These are phyloP conservation scores for Citrus reticulata DNA, from an alignment of 345 rosid genomes.

Conservation along the genomic window DNA sequence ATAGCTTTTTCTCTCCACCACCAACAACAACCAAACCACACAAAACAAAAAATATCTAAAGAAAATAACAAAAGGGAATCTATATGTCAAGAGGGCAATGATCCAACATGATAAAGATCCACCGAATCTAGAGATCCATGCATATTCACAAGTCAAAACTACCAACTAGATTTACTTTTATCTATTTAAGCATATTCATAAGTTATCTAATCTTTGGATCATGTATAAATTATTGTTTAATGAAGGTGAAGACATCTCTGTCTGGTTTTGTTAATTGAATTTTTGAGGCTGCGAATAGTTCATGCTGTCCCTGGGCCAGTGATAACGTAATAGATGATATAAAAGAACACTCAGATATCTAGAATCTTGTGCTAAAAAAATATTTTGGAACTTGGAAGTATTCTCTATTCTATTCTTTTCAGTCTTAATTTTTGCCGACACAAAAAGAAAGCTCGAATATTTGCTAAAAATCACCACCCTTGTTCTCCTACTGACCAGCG, in stretches of 20 bases:
- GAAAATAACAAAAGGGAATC: too few relatives aligned
- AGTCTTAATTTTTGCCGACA: too few relatives aligned
- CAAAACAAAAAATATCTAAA: too few relatives aligned
- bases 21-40: too few relatives aligned
- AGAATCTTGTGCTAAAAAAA: background rate
- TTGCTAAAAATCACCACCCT: too few relatives aligned
- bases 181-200: too few relatives aligned
- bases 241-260: too few relatives aligned
- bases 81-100: too few relatives aligned
- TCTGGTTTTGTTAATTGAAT: background rate
- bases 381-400: background rate
- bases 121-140: background rate
- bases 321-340: background rate
- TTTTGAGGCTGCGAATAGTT: constrained; percentile 3
- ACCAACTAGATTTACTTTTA: background rate
- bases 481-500: too few relatives aligned
- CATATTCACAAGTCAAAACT: background rate
- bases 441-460: too few relatives aligned
- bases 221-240: background rate
- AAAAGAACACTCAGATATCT: background rate
- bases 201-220: background rate
- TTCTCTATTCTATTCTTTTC: background rate
- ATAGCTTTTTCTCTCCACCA: too few relatives aligned
- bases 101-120: too few relatives aligned
- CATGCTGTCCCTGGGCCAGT: background rate